Conservation (phyloP, 2,329 filamentous ascomycete species). For the Curvularia eragrostidis region DNA sequence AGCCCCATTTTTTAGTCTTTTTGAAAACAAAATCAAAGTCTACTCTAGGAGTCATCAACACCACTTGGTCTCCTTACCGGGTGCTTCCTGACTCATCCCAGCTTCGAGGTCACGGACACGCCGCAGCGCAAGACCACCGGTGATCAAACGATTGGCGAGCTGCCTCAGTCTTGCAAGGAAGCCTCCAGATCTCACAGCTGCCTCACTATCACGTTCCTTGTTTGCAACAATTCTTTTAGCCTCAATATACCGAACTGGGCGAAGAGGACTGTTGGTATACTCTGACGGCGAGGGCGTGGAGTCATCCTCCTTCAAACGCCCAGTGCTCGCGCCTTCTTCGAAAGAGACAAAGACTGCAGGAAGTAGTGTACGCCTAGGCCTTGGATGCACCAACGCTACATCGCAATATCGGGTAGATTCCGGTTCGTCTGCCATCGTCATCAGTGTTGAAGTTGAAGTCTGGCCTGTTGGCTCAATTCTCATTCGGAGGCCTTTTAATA, state of each 20-base stretch:
- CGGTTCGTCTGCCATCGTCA: background rate
- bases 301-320: background rate
- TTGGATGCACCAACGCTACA: background rate
- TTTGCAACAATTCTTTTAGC: no score
- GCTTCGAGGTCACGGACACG: slow-evolving; percentile 70
- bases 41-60: no score
- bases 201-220: no score
- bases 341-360: background rate
- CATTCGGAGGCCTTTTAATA: background rate
- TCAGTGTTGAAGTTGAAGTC: background rate
- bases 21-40: background rate
- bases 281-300: background rate
- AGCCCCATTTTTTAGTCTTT: background rate
- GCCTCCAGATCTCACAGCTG: no score
- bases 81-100: no score
- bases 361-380: background rate
- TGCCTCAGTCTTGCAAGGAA: slow-evolving; percentile 44
- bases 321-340: background rate
- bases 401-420: background rate
- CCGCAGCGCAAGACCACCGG: slow-evolving; percentile 68
- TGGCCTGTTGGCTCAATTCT: background rate
- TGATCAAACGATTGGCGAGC: slow-evolving; percentile 60
- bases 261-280: background rate
- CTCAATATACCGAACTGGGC: background rate
- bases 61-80: no score